Evolutionary conservation across 805 yeast genomes (phyloP).

Genomic region (Nakazawaea populi): DNA sequence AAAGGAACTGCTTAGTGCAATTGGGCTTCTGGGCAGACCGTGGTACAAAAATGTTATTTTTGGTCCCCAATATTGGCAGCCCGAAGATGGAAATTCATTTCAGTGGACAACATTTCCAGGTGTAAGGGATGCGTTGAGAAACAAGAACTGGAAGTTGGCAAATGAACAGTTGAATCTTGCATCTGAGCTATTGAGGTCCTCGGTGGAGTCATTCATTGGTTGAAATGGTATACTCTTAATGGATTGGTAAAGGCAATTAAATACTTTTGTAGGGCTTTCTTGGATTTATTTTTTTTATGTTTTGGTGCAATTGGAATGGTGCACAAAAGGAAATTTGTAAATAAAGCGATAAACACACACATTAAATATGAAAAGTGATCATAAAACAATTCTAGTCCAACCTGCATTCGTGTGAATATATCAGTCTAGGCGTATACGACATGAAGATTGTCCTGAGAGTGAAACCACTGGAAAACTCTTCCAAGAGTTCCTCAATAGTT

Average conservation of each 20-base stretch:
- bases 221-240: background rate
- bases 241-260: background rate
- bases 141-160: conserved; percentile 44
- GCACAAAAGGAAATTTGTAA: background rate
- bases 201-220: conserved; percentile 16
- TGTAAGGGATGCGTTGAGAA: conserved; percentile 59
- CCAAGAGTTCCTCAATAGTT: background rate
- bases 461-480: background rate
- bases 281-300: too few relatives aligned
- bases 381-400: too few relatives aligned
- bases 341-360: background rate
- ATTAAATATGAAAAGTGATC: too few relatives aligned
- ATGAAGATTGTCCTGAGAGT: background rate
- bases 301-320: too few relatives aligned
- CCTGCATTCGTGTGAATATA: too few relatives aligned
- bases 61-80: conserved; percentile 63
- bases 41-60: conserved; percentile 65
- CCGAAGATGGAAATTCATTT: conserved; percentile 32
- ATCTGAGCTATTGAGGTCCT: conserved; percentile 27
- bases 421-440: too few relatives aligned
- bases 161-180: conserved; percentile 45
- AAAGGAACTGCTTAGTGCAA: conserved; percentile 40
- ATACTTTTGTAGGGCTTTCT: too few relatives aligned
- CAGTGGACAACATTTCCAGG: conserved; percentile 71
- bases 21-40: conserved; percentile 42